A percentile compares a stretch with the other conserved stretches of the same genome.
phyloP scores from a whole-genome alignment of 192 early-diverging fungal genomes.

The Coemansia sp. region DNA sequence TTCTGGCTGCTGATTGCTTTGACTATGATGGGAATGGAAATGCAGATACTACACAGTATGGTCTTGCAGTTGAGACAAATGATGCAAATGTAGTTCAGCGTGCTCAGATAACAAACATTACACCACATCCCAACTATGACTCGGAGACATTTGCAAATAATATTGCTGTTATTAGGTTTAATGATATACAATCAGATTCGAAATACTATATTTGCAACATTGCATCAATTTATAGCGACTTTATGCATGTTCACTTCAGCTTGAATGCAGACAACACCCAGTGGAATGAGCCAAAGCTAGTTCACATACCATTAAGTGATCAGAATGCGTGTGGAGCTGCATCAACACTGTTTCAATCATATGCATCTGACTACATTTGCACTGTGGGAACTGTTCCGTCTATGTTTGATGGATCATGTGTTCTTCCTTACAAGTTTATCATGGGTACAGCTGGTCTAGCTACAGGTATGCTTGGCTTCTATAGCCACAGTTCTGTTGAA shows the following conservation, averaged over 20 bases:
- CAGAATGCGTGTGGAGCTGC: not conserved
- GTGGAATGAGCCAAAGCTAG: constrained; percentile 4
- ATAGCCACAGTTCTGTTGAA: constrained; percentile 19
- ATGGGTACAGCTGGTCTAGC: constrained; percentile 1
- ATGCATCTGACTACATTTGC: constrained; percentile 18
- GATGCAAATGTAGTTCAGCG: not conserved
- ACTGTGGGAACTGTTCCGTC: constrained; percentile 6
- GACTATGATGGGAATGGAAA: not conserved
- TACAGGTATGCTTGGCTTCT: constrained; percentile 9
- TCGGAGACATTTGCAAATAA: constrained; percentile 28
- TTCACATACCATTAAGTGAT: not conserved
- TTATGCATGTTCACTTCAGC: constrained; percentile 2
- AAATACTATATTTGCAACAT: constrained; percentile 4
- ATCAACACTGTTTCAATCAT: not conserved
- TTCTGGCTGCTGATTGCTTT: constrained; percentile 14
- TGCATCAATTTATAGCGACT: not conserved
- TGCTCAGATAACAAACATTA: constrained; percentile 2
- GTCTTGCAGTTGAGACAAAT: not conserved
- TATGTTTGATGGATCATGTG: constrained; percentile 1
- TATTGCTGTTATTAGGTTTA: constrained; percentile 1
- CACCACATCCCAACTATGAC: constrained; percentile 11
- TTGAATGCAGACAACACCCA: not conserved
- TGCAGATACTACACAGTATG: not conserved
- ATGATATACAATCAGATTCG: not conserved
- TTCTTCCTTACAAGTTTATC: constrained; percentile 12